These are phyloP conservation scores for Leucocoprinus birnbaumii DNA, from an alignment of 768 basidiomycete genomes.

Conservation along the genomic window DNA sequence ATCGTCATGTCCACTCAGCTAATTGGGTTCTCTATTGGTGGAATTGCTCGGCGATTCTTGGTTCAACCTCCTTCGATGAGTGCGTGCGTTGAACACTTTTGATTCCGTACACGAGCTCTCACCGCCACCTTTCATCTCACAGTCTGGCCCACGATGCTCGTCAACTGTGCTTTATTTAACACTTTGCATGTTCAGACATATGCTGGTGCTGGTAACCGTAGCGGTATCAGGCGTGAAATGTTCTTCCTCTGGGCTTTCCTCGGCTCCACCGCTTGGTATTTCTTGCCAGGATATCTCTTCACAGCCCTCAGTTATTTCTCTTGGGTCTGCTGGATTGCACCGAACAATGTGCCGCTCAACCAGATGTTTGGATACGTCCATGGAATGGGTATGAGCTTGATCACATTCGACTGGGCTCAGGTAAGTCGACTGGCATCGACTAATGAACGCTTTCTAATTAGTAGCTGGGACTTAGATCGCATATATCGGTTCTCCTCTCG, in stretches of 20 bases:
- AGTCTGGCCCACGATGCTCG: conserved; percentile 68
- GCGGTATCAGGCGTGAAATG: conserved; percentile 61
- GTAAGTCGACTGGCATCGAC: conserved; percentile 40
- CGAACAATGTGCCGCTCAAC: conserved; percentile 33
- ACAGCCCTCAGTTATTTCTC: conserved; percentile 55
- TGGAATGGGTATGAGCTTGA: conserved; percentile 46
- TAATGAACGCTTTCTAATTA: background rate
- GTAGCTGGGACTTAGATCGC: conserved; percentile 12
- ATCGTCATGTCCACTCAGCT: conserved; percentile 65
- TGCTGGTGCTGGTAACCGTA: conserved; percentile 54
- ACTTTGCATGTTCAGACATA: conserved; percentile 71
- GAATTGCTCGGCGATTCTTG: conserved; percentile 67
- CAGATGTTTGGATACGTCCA: conserved; percentile 35
- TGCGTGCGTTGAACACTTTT: no score
- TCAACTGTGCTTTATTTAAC: conserved; percentile 72
- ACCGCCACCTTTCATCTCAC: no score
- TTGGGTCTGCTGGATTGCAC: conserved; percentile 56
- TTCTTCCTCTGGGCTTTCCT: conserved; percentile 66
- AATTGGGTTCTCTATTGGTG: conserved; percentile 78
- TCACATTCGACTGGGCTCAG: conserved; percentile 57
- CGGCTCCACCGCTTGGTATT: conserved; percentile 58
- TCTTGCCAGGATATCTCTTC: conserved; percentile 41
- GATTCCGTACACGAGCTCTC: no score
- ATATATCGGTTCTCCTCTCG: conserved; percentile 53
- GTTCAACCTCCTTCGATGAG: conserved; percentile 58